Evolutionary conservation across 2,329 filamentous ascomycete species (phyloP).

Genomic region (Alternaria consortialis): DNA sequence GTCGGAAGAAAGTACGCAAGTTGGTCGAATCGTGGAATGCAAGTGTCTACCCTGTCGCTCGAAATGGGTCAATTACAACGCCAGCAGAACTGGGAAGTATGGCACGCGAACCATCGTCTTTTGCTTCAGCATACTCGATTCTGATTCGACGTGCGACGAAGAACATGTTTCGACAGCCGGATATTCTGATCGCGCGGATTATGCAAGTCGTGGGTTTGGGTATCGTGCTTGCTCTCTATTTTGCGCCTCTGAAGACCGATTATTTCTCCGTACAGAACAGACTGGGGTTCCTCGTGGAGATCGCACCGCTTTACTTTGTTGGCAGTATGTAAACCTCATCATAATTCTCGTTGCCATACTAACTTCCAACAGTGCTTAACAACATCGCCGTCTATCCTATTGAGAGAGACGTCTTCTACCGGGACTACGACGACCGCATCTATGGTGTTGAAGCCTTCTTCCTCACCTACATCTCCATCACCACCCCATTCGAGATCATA

Average conservation of each 20-base stretch:
- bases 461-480: conserved; percentile 72
- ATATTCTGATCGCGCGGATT: conserved; percentile 47
- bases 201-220: conserved; percentile 52
- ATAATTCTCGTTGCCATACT: neutral
- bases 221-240: conserved; percentile 59
- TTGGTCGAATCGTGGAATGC: conserved; percentile 68
- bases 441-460: conserved; percentile 78
- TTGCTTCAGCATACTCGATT: conserved; percentile 70
- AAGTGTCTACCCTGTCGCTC: conserved; percentile 35
- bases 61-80: conserved; percentile 61
- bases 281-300: conserved; percentile 76
- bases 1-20: conserved; percentile 67
- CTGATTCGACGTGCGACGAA: conserved; percentile 73
- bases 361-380: conserved; percentile 66
- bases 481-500: conserved; percentile 75
- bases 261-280: conserved; percentile 76
- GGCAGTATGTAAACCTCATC: conserved; percentile 57
- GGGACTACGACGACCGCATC: conserved; percentile 76
- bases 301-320: conserved; percentile 76
- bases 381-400: conserved; percentile 78
- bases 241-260: conserved; percentile 73
- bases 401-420: conserved; percentile 79
- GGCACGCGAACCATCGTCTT: conserved; percentile 68
- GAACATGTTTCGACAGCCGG: conserved; percentile 61
- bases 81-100: conserved; percentile 77